Evolutionary conservation across 1,284 basidiomycete species (phyloP), one percentile per base, ranked within the genome.

Genomic region (Ceratobasidium sp.): DNA sequence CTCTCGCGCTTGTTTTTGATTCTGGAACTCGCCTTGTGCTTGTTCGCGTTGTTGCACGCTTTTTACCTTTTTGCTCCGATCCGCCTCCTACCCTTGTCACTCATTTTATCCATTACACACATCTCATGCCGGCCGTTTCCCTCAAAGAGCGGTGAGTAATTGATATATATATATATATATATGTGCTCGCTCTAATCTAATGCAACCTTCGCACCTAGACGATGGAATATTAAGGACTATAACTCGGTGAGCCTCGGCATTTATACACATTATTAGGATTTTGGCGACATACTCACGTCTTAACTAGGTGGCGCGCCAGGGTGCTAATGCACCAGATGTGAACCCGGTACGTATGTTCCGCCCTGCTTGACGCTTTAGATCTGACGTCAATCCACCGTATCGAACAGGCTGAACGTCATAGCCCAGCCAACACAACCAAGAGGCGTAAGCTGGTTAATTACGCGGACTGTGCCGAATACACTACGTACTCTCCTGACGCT

Each of bases 361-460:
- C 51, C 55, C 33, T 20, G 12, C 40, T 9, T 44, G 69, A 39
- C 56, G 23, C 55, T 73, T 55, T 40, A 39, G 18, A 73, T 58
- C 56, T 75, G 33, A 60, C 42, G 61, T 56, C 55, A 61, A 40
- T 40, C 67, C 86, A 97, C 94, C 93, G 94, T 81, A 91, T 97
- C 80, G 95, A 97, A 85, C 88, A 95, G n/a, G n/a, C n/a, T 81
- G 95, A 97, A 85, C 95, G 46, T 28, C 69, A 67, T n/a, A 66
- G 61, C 33, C 69, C 63, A 28, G 51, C 66, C 60, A 73, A 66
- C 77, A 67, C 61, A 51, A 67, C 61, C 53, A 63, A 76, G 39
- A 95, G 95, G 86, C 90, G 93, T 82, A 95, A 95, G 86, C 94
- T 93, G 0, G 94, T 95, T 69, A 91, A 93, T 20, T 95, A 95